Evolutionary conservation across 139 green algal species (phyloP).

Genomic region (Chlamydomonas eustigma): DNA sequence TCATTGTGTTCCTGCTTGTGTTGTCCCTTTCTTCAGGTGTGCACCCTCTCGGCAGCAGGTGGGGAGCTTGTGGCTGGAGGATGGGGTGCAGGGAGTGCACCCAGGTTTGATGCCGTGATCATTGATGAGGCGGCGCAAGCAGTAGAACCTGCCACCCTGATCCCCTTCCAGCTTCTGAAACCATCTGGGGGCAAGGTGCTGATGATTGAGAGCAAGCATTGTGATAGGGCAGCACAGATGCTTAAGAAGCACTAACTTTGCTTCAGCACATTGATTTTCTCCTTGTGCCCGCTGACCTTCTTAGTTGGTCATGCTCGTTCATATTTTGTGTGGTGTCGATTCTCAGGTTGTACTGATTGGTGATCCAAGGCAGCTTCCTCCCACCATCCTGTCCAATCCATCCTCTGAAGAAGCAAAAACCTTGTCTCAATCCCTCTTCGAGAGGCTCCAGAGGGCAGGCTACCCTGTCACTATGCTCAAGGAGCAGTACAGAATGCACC

Average conservation of each 20-base stretch:
- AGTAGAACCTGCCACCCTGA: conserved; percentile 70
- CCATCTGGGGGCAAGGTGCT: not conserved
- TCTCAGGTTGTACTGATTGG: conserved; percentile 65
- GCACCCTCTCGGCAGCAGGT: conserved; percentile 58
- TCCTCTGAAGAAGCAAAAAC: conserved; percentile 27
- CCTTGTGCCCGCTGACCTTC: no score
- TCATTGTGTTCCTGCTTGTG: no score
- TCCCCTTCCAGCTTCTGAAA: conserved; percentile 54
- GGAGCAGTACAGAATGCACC: conserved; percentile 78
- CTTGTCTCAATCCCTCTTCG: conserved; percentile 64
- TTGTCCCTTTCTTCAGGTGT: no score
- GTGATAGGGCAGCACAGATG: not conserved
- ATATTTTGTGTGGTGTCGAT: no score
- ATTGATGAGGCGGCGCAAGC: conserved; percentile 76
- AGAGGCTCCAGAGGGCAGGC: conserved; percentile 57
- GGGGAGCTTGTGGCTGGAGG: conserved; percentile 45
- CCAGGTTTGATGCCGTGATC: conserved; percentile 63
- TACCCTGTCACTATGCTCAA: conserved; percentile 49
- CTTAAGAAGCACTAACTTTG: no score
- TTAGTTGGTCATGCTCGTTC: no score
- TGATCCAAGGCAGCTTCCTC: conserved; percentile 73
- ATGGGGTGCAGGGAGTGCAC: not conserved
- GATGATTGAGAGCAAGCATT: not conserved
- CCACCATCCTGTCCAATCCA: conserved; percentile 56
- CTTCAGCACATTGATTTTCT: no score